phyloP scores from a whole-genome alignment of 2,329 filamentous ascomycete species.

The Penicillium freii region DNA sequence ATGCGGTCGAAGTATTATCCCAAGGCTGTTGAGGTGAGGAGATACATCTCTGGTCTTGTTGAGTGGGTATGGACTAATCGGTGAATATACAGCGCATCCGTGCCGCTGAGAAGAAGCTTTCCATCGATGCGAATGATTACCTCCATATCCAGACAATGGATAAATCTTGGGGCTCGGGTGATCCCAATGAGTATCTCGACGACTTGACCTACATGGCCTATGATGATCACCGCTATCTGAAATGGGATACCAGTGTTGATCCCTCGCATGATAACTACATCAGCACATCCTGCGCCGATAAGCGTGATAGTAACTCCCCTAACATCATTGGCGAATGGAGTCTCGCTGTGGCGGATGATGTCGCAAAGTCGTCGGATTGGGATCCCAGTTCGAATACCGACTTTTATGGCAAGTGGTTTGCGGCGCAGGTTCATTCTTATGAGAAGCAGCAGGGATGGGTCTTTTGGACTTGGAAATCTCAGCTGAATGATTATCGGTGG shows the following conservation, averaged over 20 bases:
- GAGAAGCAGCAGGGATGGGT: slow-evolving; percentile 55
- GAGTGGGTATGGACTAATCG: too few relatives aligned
- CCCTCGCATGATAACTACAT: slow-evolving; percentile 53
- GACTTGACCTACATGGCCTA: slow-evolving; percentile 50
- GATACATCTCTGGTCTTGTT: too few relatives aligned
- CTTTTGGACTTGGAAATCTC: slow-evolving; percentile 61
- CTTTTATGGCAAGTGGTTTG: slow-evolving; percentile 59
- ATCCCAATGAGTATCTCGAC: slow-evolving; percentile 50
- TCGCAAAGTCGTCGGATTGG: slow-evolving; percentile 50
- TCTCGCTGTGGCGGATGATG: slow-evolving; percentile 51
- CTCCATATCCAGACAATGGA: slow-evolving; percentile 59
- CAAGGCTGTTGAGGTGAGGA: too few relatives aligned
- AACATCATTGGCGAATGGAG: slow-evolving; percentile 61
- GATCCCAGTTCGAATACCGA: slow-evolving; percentile 42
- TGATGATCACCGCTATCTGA: slow-evolving; percentile 61
- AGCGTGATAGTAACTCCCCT: slow-evolving; percentile 46
- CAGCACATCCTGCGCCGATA: slow-evolving; percentile 49
- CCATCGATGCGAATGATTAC: slow-evolving; percentile 43
- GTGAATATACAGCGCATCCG: slow-evolving; percentile 41
- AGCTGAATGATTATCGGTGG: slow-evolving; percentile 41
- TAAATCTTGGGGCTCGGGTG: slow-evolving; percentile 55
- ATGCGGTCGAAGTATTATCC: too few relatives aligned
- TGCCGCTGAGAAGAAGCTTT: slow-evolving; percentile 46
- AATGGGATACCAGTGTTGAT: slow-evolving; percentile 50
- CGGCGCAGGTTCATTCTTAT: slow-evolving; percentile 56